Evolutionary conservation across 345 rosid genomes (phyloP), one percentile per base, ranked within the genome.

Genomic region (Citrus inodora): DNA sequence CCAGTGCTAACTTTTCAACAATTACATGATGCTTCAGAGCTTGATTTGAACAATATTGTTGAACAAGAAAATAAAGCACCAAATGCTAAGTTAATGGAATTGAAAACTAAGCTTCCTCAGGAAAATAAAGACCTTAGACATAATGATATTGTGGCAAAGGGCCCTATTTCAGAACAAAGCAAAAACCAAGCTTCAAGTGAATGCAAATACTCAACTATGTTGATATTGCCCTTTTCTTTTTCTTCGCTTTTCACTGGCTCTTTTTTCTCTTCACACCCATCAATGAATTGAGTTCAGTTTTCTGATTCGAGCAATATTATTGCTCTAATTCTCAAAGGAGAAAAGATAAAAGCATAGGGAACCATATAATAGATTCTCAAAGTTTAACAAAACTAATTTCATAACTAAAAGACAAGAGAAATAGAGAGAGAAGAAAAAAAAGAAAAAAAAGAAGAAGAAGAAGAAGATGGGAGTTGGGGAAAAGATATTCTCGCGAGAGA

Each of bases 21-120:
- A 33, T 33, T 33, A 33, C 4, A 33, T 71, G 93, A 87, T 68
- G 80, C 89, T 70, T 82, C 88, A 4, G 82, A 86, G 77, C 80
- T 75, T 75, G 80, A 90, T 17, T 90, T 73, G 72, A 70, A 27
- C 62, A 78, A 70, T 40, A 40, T 9, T 78, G 89, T 92, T 78
- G 79, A 87, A 78, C 82, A 75, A 32, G 85, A 89, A 67, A 89
- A 87, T 22, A 69, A 80, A 66, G 71, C 82, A 76, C 77, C 87
- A 22, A 65, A 77, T 33, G 73, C 80, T 48, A 84, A 92, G 93
- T 65, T 90, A 7, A 83, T 32, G 33, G 33, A 32, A 32, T 32
- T 32, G 33, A 32, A 30, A 30, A 32, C 33, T 32, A 32, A 32
- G 33, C 4, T 32, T 32, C 33, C 33, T 30, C 4, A 0, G 33